Base-by-base conservation (phyloP, 305 asterid genomes). In the Euphrasia arctica region DNA sequence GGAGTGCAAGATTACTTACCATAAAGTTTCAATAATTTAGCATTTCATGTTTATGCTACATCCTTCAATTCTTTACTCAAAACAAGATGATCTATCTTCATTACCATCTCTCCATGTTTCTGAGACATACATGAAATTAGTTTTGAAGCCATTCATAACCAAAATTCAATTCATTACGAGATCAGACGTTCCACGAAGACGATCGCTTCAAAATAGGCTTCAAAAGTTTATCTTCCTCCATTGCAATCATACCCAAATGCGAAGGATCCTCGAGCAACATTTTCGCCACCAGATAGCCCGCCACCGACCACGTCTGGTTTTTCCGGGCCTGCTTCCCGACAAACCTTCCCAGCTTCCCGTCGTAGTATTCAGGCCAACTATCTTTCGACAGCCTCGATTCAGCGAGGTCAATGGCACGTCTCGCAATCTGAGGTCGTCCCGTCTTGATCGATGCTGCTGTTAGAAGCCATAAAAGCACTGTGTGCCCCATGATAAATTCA, bases 291-390 rank as follows among this genome's bases (percentile, higher is more conserved):
- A 85, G 75, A 64, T 85, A 85, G n/a, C 89, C 92, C 25, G 89
- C 67, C 31, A 85, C 70, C 31, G 85, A 78, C 92, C 89, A 85
- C 4, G 92, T 82, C 64, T 85, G 92, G 48, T 76, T 36, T 81
- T 82, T 85, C 69, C 89, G 72, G 15, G 92, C 92, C 74, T 85
- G 92, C 70, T 85, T 82, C 36, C 92, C 92, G 5, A 85, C 58
- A 63, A 66, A 85, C 14, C 85, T 67, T 1, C 92, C 92, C 0
- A 63, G 54, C 27, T 78, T 85, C 12, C 92, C 92, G 42, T 85
- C 92, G 22, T 85, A 85, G 70, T 82, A 85, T 68, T 85, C 92
- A 0, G 92, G 92, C 92, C 89, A 85, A 47, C 92, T 83, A 34
- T 85, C 92, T 74, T 77, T 80, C 5, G 81, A 71, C 3, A 85